phyloP scores from a whole-genome alignment of 1,139 yeast species.

The Candida tropicalis region DNA sequence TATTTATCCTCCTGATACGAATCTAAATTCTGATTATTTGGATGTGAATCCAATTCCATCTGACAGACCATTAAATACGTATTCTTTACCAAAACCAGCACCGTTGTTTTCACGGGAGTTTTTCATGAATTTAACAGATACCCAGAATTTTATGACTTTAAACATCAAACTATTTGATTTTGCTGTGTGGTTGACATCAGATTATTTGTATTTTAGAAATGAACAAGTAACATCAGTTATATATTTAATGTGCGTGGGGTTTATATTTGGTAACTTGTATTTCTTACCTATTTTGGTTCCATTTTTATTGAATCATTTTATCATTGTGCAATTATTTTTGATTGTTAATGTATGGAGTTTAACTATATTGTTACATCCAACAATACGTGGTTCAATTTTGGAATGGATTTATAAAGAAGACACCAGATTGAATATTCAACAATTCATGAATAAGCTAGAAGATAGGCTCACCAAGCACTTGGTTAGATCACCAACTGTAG shows the following conservation, averaged over 20 bases:
- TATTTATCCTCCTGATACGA: conserved; percentile 40
- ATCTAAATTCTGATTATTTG: conserved; percentile 19
- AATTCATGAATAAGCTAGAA: conserved; percentile 51
- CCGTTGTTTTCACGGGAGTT: conserved; percentile 82
- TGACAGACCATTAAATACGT: conserved; percentile 50
- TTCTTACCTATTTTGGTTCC: conserved; percentile 37
- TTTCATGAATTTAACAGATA: conserved; percentile 74
- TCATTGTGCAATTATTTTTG: conserved; percentile 34
- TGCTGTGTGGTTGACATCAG: conserved; percentile 48
- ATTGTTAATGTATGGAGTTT: conserved; percentile 55
- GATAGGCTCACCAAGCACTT: conserved; percentile 20
- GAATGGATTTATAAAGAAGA: conserved; percentile 58
- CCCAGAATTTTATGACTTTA: conserved; percentile 79
- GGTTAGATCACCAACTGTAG: conserved; percentile 3
- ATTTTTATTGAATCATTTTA: conserved; percentile 24
- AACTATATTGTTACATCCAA: conserved; percentile 57
- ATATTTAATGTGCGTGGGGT: conserved; percentile 34
- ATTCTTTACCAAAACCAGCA: conserved; percentile 67
- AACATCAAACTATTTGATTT: conserved; percentile 69
- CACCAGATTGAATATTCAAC: conserved; percentile 53
- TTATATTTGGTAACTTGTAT: conserved; percentile 31
- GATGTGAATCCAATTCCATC: conserved; percentile 57
- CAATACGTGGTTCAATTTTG: conserved; percentile 45
- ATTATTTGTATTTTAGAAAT: conserved; percentile 66
- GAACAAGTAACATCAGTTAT: conserved; percentile 63